Evolutionary conservation across 495 filamentous ascomycete genomes (phyloP), one percentile per base, ranked within the genome.

Genomic region (Penicillium cataractarum): DNA sequence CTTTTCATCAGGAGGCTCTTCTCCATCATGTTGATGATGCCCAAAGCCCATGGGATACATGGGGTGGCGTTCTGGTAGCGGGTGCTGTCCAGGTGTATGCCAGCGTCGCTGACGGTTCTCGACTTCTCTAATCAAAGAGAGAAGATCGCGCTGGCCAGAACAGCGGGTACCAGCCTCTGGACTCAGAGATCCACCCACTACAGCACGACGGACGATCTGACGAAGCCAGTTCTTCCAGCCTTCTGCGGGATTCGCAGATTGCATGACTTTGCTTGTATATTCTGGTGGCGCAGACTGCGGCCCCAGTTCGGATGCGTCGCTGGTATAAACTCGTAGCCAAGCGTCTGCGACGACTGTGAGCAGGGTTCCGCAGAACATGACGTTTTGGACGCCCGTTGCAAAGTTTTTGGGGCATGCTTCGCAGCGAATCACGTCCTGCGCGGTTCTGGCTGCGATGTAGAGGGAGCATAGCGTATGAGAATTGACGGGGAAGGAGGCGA

Each of bases 341-440:
- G 83, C 78, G 68, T 88, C 82, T 21, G 85, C 84, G 31, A 88
- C 77, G 13, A 86, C 83, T 21, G 85, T 87, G 22, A 91, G 76
- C 9, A 90, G 76, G 0, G 87, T 85, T 7, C 83, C 87, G 12
- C 88, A 82, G 57, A 89, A 82, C 87, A 90, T 90, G 40, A 87
- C 79, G 66, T 84, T 90, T 60, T 90, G 88, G 19, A 85, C 64
- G 9, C 74, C 76, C 1, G 78, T 78, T 26, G 77, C 69, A 29
- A 80, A 82, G 29, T 72, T 71, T 37, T 79, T 76, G 17, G 82
- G 82, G 65, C 89, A 91, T 17, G 75, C 63, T 40, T 77, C 69
- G 71, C 89, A 91, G 67, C 82, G 80, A 52, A 90, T 80, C n/a
- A 80, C 77, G 37, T 84, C 74, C 59, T 84, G 80, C 0, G 86